These are phyloP conservation scores for Stagonosporopsis rhizophila DNA, from an alignment of 2,329 filamentous ascomycete genomes.

Conservation along the genomic window DNA sequence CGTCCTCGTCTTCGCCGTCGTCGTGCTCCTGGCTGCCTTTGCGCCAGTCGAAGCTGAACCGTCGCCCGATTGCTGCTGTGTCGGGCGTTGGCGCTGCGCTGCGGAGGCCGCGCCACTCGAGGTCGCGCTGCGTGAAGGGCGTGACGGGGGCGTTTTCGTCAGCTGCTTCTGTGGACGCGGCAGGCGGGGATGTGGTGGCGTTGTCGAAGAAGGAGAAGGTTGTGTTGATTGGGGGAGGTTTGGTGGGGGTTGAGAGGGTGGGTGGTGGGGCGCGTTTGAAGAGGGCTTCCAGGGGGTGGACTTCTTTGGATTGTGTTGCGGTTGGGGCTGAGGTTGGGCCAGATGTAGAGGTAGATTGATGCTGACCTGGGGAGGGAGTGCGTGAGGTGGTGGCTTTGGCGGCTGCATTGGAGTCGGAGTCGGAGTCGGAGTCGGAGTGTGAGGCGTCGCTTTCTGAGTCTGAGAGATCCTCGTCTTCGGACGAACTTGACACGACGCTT, in stretches of 20 bases:
- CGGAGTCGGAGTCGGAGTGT: constrained; percentile 25
- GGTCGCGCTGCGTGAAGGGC: constrained; percentile 80
- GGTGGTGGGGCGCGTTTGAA: constrained; percentile 73
- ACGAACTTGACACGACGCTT: constrained; percentile 48
- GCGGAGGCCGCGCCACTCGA: constrained; percentile 75
- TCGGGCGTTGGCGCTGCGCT: constrained; percentile 95
- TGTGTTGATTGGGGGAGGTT: constrained; percentile 55
- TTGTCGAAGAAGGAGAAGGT: constrained; percentile 80
- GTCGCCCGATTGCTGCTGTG: constrained; percentile 77
- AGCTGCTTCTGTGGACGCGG: constrained; percentile 25
- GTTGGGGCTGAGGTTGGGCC: constrained; percentile 4
- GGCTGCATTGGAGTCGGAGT: constrained; percentile 24
- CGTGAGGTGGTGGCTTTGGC: constrained; percentile 23
- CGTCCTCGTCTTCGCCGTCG: constrained; percentile 36
- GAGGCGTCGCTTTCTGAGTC: constrained; percentile 18
- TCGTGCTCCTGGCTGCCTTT: constrained; percentile 53
- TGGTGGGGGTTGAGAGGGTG: constrained; percentile 35
- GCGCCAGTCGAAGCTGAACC: constrained; percentile 61
- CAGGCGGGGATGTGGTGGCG: constrained; percentile 47
- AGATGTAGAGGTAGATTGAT: constrained; percentile 22
- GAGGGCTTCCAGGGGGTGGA: constrained; percentile 90
- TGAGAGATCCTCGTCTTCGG: constrained; percentile 37
- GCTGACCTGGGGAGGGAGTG: constrained; percentile 19
- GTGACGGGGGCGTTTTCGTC: constrained; percentile 69
- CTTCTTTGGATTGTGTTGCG: constrained; percentile 44